phyloP scores from a whole-genome alignment of 257 asterid genomes.

The Jaltomata sinuosa region DNA sequence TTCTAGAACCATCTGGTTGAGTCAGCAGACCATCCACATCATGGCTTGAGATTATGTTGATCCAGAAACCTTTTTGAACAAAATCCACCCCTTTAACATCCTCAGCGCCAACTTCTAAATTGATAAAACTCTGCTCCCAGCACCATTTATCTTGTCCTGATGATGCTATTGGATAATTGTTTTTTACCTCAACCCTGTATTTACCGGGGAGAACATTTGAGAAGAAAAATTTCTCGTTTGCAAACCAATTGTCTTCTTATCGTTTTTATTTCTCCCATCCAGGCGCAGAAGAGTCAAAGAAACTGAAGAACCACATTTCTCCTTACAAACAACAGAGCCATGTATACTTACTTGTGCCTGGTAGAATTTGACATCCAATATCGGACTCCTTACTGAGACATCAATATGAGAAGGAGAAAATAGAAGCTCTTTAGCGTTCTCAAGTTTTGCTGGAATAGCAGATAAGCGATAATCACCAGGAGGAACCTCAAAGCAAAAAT shows the following conservation, averaged over 20 bases:
- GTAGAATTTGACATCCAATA: conserved; percentile 51
- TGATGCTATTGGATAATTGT: conserved; percentile 24
- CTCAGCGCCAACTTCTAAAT: conserved; percentile 66
- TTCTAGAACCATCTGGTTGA: conserved; percentile 46
- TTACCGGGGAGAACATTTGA: conserved; percentile 82
- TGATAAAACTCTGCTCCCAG: conserved; percentile 62
- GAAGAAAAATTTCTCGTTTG: conserved; percentile 62
- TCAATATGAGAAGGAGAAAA: conserved; percentile 73
- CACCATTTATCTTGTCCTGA: conserved; percentile 86
- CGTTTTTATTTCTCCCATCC: conserved; percentile 51
- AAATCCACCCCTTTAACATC: conserved; percentile 73
- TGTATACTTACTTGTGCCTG: conserved; percentile 90
- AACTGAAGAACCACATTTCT: conserved; percentile 64
- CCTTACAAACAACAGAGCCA: conserved; percentile 85
- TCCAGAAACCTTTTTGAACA: conserved; percentile 84
- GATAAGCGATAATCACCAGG: conserved; percentile 90
- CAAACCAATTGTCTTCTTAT: conserved; percentile 38
- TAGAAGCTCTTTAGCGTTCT: conserved; percentile 70
- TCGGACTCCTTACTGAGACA: conserved; percentile 54
- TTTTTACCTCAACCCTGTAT: conserved; percentile 85
- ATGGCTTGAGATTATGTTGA: conserved; percentile 69
- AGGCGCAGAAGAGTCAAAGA: conserved; percentile 55
- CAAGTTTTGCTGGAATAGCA: conserved; percentile 75
- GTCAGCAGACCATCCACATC: conserved; percentile 66
- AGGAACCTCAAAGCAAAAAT: conserved; percentile 94